Evolutionary conservation across 306 rosid species (phyloP).

Genomic region (Clitoria ternatea): DNA sequence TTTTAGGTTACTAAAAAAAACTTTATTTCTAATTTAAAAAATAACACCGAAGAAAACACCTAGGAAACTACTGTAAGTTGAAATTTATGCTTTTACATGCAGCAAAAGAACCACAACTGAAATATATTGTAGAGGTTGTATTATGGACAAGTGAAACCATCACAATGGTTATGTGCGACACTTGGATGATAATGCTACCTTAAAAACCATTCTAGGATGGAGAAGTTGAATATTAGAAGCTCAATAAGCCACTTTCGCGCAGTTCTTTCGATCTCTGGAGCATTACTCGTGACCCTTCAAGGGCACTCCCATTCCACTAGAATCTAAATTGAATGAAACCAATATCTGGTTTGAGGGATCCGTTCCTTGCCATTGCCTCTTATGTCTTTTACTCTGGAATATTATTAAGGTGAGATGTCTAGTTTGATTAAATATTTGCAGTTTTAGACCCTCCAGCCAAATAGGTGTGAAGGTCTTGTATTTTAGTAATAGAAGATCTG

Average conservation of each 20-base stretch:
- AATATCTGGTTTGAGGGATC: constrained; percentile 58
- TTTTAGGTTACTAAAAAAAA: no score
- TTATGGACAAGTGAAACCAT: not conserved
- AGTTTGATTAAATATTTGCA: not conserved
- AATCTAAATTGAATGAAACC: constrained; percentile 11
- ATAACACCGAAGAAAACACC: no score
- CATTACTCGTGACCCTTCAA: constrained; percentile 48
- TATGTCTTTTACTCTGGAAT: constrained; percentile 42
- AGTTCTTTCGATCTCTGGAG: constrained; percentile 43
- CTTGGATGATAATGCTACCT: not conserved
- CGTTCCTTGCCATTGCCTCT: constrained; percentile 44
- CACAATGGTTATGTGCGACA: not conserved
- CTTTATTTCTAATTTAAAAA: no score
- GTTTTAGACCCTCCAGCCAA: not conserved
- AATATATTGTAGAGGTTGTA: not conserved
- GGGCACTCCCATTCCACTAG: constrained; percentile 37
- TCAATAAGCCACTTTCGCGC: constrained; percentile 37
- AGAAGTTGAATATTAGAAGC: constrained; percentile 37
- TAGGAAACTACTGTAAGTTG: no score
- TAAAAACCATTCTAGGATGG: constrained; percentile 36
- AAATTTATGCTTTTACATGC: no score
- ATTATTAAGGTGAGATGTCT: constrained; percentile 46
- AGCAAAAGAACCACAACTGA: no score
- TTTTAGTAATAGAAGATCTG: constrained; percentile 12
- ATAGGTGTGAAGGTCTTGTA: not conserved